A percentile compares a stretch with the other conserved stretches of the same genome.
Evolutionary conservation across 108 stramenopile genomes (phyloP).

Genomic region (Pelagomonas calceolata): DNA sequence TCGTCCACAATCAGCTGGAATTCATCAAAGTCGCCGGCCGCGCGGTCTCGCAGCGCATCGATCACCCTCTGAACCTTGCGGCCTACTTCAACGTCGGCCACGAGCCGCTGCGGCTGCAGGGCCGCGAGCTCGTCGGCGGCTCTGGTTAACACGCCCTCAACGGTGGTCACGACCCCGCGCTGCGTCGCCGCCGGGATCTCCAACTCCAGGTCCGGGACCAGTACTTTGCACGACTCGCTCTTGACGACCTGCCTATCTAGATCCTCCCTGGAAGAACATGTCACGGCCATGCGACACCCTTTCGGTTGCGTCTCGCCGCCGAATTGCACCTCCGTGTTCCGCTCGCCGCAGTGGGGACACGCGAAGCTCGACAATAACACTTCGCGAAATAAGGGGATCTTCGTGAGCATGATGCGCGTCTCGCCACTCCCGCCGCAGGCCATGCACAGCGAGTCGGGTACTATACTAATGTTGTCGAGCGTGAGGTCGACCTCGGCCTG

Average conservation of each 20-base stretch:
- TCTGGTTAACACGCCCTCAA: constrained; percentile 52
- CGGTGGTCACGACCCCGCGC: constrained; percentile 53
- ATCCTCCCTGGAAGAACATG: constrained; percentile 13
- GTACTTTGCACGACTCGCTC: constrained; percentile 52
- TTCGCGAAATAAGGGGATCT: constrained; percentile 68
- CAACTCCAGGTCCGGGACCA: constrained; percentile 48
- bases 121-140: constrained; percentile 23
- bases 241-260: constrained; percentile 67
- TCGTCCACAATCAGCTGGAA: constrained; percentile 41
- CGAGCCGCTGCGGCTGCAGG: constrained; percentile 16
- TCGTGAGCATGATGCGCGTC: constrained; percentile 57
- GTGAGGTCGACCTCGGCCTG: background rate
- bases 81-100: constrained; percentile 3
- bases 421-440: constrained; percentile 37
- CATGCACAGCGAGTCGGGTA: constrained; percentile 28
- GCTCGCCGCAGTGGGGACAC: constrained; percentile 44
- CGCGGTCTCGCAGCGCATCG: constrained; percentile 10
- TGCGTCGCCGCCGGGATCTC: constrained; percentile 67
- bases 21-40: constrained; percentile 19
- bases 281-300: constrained; percentile 41
- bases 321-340: constrained; percentile 49
- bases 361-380: constrained; percentile 54
- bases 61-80: constrained; percentile 11
- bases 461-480: background rate
- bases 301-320: constrained; percentile 60